Base-by-base conservation (phyloP, 768 basidiomycete genomes). In the Tricholomella constricta region DNA sequence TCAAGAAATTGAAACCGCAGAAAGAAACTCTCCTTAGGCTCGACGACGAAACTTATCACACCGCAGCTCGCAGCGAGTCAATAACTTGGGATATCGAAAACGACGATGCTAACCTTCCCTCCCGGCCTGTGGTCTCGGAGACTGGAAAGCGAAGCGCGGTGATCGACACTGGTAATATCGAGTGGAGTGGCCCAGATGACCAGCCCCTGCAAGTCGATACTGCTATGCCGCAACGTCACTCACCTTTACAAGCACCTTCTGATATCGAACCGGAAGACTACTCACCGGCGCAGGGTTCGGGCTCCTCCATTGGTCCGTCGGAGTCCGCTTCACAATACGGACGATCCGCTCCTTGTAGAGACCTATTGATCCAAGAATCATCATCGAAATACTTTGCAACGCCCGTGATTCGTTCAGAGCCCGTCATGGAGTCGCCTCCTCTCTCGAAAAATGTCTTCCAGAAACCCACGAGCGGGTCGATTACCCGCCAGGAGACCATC, bases 51-150 rank as follows among this genome's bases (percentile, higher is more conserved):
- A n/a, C 23, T 43, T 11, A 1, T 14, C 20, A 3, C 10, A 7
- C 22, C 12, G 29, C 46, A 19, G 23, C 12, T 35, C 41, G 29
- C 9, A 59, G 60, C 1, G 67, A 61, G 48, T 85, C 84, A 9
- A 70, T 74, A 17, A 59, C 78, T 7, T 86, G 85, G 84, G 80
- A 79, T 55, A 82, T 86, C 25, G 85, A 85, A 59, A 42, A 64
- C 12, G 72, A 76, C 20, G 57, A 48, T 60, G 65, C 51, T 56
- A 63, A 25, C 52, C 66, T 52, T 63, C 65, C 46, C 58, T 68
- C 55, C 45, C 48, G 43, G 15, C 26, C 42, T 10, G 27, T 25
- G 5, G 15, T 38, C 20, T 19, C 47, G 20, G 19, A 41, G 15
- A 40, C 51, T 36, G 46, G 26, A n/a, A 19, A 46, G 22, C 34